Evolutionary conservation across 163 green algal genomes (phyloP).

Genomic region (Volvox carteri): DNA sequence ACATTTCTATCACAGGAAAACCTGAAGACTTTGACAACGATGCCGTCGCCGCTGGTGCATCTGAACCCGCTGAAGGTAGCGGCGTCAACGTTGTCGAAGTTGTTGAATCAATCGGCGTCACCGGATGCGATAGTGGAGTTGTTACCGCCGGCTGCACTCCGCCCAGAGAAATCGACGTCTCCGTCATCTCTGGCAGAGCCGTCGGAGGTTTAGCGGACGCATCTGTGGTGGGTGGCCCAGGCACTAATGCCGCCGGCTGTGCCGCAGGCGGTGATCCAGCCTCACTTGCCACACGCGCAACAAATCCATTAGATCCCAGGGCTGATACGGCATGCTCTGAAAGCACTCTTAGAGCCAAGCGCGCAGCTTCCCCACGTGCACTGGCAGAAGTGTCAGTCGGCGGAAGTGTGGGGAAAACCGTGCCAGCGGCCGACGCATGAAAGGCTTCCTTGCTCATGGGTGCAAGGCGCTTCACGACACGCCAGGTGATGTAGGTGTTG

Average conservation of each 20-base stretch:
- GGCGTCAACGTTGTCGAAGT: too few relatives aligned
- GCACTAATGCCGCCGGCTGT: not conserved
- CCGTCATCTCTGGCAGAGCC: too few relatives aligned
- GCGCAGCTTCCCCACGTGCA: not conserved
- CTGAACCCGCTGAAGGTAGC: too few relatives aligned
- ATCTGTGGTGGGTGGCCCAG: not conserved
- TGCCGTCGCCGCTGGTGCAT: too few relatives aligned
- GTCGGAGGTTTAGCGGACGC: not conserved
- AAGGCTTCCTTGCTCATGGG: conserved; percentile 10
- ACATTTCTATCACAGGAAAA: too few relatives aligned
- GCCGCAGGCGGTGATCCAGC: not conserved
- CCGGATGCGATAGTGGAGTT: too few relatives aligned
- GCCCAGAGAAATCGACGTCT: not conserved
- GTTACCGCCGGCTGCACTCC: not conserved
- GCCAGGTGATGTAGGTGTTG: conserved; percentile 12
- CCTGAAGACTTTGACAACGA: too few relatives aligned
- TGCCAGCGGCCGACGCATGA: not conserved
- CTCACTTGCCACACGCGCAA: not conserved
- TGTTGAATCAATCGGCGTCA: too few relatives aligned
- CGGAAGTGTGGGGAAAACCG: not conserved
- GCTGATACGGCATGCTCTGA: not conserved
- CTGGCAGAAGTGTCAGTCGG: not conserved
- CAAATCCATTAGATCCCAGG: not conserved
- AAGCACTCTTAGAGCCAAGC: not conserved
- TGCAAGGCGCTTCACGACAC: not conserved